Base-by-base conservation (phyloP, 306 rosid species). In the Glycyrrhiza uralensis region DNA sequence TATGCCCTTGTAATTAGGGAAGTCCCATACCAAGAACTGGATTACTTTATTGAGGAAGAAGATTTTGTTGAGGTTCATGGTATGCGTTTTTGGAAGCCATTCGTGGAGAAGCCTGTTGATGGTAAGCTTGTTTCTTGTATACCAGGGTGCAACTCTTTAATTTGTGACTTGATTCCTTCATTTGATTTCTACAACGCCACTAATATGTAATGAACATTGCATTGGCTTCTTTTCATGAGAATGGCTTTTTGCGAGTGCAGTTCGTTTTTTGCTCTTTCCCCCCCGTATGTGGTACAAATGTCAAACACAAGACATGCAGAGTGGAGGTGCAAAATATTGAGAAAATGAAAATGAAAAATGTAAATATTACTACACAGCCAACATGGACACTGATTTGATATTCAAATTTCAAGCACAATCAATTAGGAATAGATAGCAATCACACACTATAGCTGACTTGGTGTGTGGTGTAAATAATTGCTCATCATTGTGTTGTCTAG, bases 101-200 rank as follows among this genome's bases (percentile, higher is more conserved):
- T 94, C 86, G 99, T 94, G 76, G 99, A 94, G 87, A 94, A 94
- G 89, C 99, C 99, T 57, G 82, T 94, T 72, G 82, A 88, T 79
- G 99, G 99, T 94, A 79, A 89, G 96, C 70, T 76, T 76, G 41
- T 44, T 66, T 72, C 65, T 63, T 66, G 29, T 45, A 59, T 58
- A 24, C 39, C 26, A 62, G 38, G 52, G 35, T 35, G 79, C 57
- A 24, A 66, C 77, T 47, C 67, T 76, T 32, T 4, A 46, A 54
- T 66, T 39, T 68, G 32, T 63, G 35, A 72, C 58, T 78, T 19
- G n/a, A 74, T 51, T 46, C 35, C 74, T 74, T 60, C 14, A 32
- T 42, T 59, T 39, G 23, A 6, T 30, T 22, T 22, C 17, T 46
- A n/a, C 22, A 14, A 23, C 39, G 61, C 72, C 63, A 7, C 68